A percentile compares a stretch with the other conserved stretches of the same genome.
These are phyloP conservation scores for Cornus suecica DNA, from an alignment of 148 eudicot species.

Conservation along the genomic window DNA sequence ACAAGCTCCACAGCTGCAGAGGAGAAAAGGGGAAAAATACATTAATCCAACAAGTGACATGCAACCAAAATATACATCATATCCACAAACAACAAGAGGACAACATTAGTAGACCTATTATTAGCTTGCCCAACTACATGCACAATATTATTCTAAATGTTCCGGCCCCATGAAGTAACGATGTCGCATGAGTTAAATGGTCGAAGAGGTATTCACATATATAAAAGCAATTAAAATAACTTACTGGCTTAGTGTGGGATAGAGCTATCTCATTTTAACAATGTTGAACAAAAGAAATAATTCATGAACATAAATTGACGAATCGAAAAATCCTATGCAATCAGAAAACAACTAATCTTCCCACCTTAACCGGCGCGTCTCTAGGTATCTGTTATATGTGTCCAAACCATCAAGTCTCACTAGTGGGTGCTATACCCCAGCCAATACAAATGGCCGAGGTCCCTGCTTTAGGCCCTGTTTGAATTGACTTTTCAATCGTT, in stretches of 20 bases:
- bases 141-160: not conserved
- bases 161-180: not conserved
- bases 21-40: not conserved
- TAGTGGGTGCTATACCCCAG: too few relatives aligned
- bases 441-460: too few relatives aligned
- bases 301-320: too few relatives aligned
- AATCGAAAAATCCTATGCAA: not conserved
- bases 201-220: not conserved
- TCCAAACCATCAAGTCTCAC: too few relatives aligned
- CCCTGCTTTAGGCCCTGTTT: too few relatives aligned
- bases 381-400: too few relatives aligned
- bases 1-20: slow-evolving; percentile 77
- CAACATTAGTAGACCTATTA: not conserved
- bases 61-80: not conserved
- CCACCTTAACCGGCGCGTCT: too few relatives aligned
- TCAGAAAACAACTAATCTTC: too few relatives aligned
- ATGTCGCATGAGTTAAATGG: not conserved
- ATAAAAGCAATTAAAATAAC: too few relatives aligned
- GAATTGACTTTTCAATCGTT: too few relatives aligned
- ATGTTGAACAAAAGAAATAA: not conserved
- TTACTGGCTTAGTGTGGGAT: too few relatives aligned
- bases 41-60: not conserved
- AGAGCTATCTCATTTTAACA: too few relatives aligned
- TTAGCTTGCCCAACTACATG: not conserved
- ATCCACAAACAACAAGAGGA: not conserved